phyloP scores from a whole-genome alignment of 148 eudicot species.

The Rhododendron mucronatum region DNA sequence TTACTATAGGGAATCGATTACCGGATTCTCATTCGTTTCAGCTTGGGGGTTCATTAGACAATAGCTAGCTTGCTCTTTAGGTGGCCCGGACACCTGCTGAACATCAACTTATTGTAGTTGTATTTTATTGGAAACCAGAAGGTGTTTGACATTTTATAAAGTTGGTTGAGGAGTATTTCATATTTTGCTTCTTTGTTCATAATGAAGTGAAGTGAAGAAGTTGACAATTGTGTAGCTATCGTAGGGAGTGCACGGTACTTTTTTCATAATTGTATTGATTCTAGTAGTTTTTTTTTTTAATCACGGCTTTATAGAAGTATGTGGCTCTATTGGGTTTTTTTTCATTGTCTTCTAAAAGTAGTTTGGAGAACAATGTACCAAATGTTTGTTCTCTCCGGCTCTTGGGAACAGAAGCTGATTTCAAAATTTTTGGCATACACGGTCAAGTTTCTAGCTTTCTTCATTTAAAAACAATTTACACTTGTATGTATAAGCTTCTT shows the following conservation, averaged over 20 bases:
- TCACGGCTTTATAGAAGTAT: not conserved
- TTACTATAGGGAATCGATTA: not conserved
- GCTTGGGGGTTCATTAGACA: not conserved
- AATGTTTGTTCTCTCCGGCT: not conserved
- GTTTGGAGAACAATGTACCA: not conserved
- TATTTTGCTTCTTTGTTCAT: not conserved
- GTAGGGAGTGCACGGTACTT: not conserved
- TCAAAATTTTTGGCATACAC: not conserved
- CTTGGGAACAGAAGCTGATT: not conserved
- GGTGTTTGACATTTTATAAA: not conserved
- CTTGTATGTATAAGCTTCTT: not conserved
- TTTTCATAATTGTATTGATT: not conserved
- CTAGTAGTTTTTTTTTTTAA: not conserved
- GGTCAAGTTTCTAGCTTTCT: not conserved
- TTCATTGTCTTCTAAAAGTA: not conserved
- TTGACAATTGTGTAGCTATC: not conserved
- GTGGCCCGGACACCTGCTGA: not conserved
- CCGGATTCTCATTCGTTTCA: not conserved
- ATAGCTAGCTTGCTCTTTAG: not conserved
- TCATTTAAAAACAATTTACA: not conserved
- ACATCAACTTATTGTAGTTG: not conserved
- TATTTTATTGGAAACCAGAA: not conserved
- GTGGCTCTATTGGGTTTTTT: not conserved
- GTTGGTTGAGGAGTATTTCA: not conserved
- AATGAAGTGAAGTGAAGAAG: not conserved